Conservation (phyloP, 306 rosid species). For the Prosopis cineraria region DNA sequence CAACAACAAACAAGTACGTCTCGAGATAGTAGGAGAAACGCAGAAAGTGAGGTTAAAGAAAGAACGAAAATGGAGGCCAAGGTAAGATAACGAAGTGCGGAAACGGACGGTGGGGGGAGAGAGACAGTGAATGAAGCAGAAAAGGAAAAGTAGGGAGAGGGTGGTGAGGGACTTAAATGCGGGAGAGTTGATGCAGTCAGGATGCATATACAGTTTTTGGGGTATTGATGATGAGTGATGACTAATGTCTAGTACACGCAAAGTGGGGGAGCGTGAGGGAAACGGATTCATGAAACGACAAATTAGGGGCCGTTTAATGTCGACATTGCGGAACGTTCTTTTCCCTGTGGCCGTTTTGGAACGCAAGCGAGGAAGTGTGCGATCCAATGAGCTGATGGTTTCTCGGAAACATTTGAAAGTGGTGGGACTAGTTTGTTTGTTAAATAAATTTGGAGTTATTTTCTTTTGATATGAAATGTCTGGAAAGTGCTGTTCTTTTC, state of each 20-base stretch:
- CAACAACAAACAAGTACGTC: neutral
- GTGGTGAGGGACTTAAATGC: conserved; percentile 51
- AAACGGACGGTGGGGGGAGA: conserved; percentile 3
- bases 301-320: conserved; percentile 36
- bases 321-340: conserved; percentile 2
- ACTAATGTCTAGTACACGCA: conserved; percentile 40
- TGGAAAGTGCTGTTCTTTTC: neutral
- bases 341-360: neutral
- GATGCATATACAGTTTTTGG: conserved; percentile 20
- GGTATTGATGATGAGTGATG: conserved; percentile 40
- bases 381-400: neutral
- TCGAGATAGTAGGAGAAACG: neutral
- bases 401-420: neutral
- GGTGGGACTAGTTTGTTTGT: conserved; percentile 14
- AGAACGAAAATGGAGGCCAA: conserved; percentile 4
- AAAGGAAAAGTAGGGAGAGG: conserved; percentile 20
- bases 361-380: neutral
- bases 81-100: conserved; percentile 15
- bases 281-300: conserved; percentile 29
- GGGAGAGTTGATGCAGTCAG: conserved; percentile 39
- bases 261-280: conserved; percentile 18
- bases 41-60: neutral
- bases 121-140: neutral
- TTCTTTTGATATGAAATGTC: neutral
- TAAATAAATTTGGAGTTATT: neutral